Base-by-base conservation (phyloP, 73 alveolate genomes). In the Paramecium octaurelia region DNA sequence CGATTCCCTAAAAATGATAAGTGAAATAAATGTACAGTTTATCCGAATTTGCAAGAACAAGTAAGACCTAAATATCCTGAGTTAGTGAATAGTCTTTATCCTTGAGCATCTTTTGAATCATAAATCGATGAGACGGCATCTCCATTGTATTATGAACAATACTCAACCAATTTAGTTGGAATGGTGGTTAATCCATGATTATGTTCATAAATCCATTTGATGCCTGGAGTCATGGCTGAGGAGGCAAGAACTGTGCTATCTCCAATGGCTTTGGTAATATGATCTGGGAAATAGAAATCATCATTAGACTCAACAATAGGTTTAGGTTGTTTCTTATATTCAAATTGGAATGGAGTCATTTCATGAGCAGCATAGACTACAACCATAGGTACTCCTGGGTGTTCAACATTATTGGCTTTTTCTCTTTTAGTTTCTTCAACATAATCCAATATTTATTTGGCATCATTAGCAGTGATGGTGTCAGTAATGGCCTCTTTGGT, bases 311-410 rank as follows among this genome's bases (percentile, higher is more conserved):
- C 69, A 12, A 34, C 34, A 12, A 42, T 68, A 20, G 76, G 92
- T 44, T 69, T 73, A 18, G 94, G 94, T 42, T 71, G 16, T 71
- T 43, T 27, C 10, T 60, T 36, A 29, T 89, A 89, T 38, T 40
- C 36, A 21, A 89, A 70, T 21, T 31, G 20, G 27, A 31, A 42
- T 34, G 91, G 64, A 44, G 85, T 38, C 40, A 43, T 48, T 46
- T 40, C 46, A 64, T 70, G 86, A 6, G 92, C 94, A 27, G 88
- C 94, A 44, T 70, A 89, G 42, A 89, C 31, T 43, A 89, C 11
- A 70, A 83, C 46, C 86, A 83, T 89, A 8, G 94, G 94, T 10
- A 89, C 94, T 2, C 94, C 94, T 38, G 94, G 94, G 27, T 89
- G 86, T 71, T 70, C 76, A 40, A 89, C 85, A 29, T 89, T 42